These are phyloP conservation scores for Candida sphagnicola DNA, from an alignment of 805 yeast genomes.

Conservation along the genomic window DNA sequence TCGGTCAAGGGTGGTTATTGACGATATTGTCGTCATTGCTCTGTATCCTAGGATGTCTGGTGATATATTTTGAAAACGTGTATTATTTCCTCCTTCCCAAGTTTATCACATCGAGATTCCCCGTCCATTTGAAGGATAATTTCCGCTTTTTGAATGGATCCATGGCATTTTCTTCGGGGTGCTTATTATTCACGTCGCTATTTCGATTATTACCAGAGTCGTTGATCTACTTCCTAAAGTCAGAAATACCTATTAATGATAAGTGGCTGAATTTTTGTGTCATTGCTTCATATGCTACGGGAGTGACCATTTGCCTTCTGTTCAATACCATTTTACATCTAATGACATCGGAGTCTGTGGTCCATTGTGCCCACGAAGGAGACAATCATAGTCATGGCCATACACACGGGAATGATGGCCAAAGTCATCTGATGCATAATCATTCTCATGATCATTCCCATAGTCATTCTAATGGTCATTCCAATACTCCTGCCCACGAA, in stretches of 20 bases:
- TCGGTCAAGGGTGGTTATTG: slow-evolving; percentile 60
- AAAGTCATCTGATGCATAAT: slow-evolving; percentile 3
- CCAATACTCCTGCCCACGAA: neutral
- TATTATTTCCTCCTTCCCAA: slow-evolving; percentile 43
- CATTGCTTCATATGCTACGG: slow-evolving; percentile 48
- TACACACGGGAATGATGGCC: neutral
- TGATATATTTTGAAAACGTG: slow-evolving; percentile 59
- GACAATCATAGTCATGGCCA: slow-evolving; percentile 8
- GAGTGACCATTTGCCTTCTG: slow-evolving; percentile 55
- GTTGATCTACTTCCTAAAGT: slow-evolving; percentile 35
- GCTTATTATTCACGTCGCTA: slow-evolving; percentile 73
- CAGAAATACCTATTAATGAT: neutral
- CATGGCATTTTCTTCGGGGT: slow-evolving; percentile 76
- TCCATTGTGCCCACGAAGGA: slow-evolving; percentile 75
- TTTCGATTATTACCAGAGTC: slow-evolving; percentile 76
- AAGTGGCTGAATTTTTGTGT: slow-evolving; percentile 31
- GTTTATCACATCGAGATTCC: slow-evolving; percentile 30
- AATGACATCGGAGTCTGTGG: slow-evolving; percentile 74
- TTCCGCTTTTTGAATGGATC: slow-evolving; percentile 68
- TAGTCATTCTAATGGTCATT: slow-evolving; percentile 9
- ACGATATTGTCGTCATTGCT: slow-evolving; percentile 63
- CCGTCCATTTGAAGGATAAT: slow-evolving; percentile 55
- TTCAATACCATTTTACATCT: slow-evolving; percentile 68
- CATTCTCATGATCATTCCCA: slow-evolving; percentile 10
- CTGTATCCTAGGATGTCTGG: slow-evolving; percentile 66